These are phyloP conservation scores for Lepidium didymum DNA, from an alignment of 345 rosid genomes.

Conservation along the genomic window DNA sequence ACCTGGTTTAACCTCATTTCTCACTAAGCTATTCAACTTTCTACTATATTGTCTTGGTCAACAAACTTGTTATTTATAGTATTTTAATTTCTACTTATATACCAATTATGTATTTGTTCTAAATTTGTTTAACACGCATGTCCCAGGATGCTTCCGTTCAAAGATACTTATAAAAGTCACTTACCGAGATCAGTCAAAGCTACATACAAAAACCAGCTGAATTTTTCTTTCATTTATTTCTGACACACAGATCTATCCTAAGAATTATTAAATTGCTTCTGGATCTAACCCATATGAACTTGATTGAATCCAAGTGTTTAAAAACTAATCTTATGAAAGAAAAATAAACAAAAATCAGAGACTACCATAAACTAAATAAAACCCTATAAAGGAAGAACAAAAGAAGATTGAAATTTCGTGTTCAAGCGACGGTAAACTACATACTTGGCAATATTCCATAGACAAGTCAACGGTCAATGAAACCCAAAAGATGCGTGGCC, in stretches of 20 bases:
- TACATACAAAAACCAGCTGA: not conserved
- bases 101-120: not conserved
- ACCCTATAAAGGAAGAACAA: no score
- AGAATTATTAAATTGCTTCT: not conserved
- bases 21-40: not conserved
- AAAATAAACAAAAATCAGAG: not conserved
- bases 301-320: not conserved
- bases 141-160: not conserved
- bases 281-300: not conserved
- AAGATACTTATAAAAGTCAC: not conserved
- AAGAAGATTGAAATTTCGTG: not conserved
- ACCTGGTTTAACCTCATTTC: no score
- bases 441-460: not conserved
- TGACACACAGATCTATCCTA: not conserved
- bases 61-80: not conserved
- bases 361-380: no score
- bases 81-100: not conserved
- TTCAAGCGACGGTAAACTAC: no score
- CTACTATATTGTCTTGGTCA: not conserved
- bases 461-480: constrained; percentile 18
- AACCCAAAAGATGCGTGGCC: constrained; percentile 17
- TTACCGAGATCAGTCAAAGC: not conserved
- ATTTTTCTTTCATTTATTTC: not conserved
- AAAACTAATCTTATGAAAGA: not conserved
- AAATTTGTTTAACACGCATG: no score